Percentiles rank a stretch among this genome's conserved stretches.
Evolutionary conservation across 225 moss, liverwort and hornwort genomes (phyloP).

Genomic region (Ulota crispa): DNA sequence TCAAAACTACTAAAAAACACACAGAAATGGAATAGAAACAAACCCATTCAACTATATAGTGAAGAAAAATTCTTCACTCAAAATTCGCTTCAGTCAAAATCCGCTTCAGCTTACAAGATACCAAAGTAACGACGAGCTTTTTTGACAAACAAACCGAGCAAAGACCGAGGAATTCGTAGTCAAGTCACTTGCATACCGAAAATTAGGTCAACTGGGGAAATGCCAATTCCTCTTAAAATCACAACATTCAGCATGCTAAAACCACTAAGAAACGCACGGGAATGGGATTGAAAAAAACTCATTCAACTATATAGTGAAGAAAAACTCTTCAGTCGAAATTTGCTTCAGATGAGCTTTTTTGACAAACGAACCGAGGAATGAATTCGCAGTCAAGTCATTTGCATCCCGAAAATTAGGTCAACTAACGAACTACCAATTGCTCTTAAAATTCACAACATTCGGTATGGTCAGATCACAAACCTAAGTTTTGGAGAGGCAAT

Average conservation of each 20-base stretch:
- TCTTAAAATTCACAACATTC: not conserved
- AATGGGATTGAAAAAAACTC: not conserved
- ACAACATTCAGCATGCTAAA: not conserved
- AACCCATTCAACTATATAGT: not conserved
- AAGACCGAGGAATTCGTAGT: not conserved
- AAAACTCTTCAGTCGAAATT: not conserved
- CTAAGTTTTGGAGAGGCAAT: conserved; percentile 31
- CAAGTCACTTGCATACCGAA: not conserved
- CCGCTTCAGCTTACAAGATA: not conserved
- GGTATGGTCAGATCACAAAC: conserved; percentile 16
- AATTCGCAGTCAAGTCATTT: not conserved
- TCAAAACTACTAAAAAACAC: not conserved
- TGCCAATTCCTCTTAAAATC: not conserved
- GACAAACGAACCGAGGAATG: not conserved
- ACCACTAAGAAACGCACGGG: not conserved
- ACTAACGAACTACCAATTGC: not conserved
- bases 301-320: not conserved
- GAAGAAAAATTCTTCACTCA: not conserved
- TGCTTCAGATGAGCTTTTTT: not conserved
- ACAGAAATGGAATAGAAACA: no score
- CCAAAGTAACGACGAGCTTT: not conserved
- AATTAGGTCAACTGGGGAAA: conserved; percentile 24
- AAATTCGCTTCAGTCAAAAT: not conserved
- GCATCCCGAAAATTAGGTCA: conserved; percentile 28
- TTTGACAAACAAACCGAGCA: not conserved